Percentiles rank a stretch among this genome's conserved stretches.
These are phyloP conservation scores for Plasmodium fragile DNA, from an alignment of 169 alveolate species.

Conservation along the genomic window DNA sequence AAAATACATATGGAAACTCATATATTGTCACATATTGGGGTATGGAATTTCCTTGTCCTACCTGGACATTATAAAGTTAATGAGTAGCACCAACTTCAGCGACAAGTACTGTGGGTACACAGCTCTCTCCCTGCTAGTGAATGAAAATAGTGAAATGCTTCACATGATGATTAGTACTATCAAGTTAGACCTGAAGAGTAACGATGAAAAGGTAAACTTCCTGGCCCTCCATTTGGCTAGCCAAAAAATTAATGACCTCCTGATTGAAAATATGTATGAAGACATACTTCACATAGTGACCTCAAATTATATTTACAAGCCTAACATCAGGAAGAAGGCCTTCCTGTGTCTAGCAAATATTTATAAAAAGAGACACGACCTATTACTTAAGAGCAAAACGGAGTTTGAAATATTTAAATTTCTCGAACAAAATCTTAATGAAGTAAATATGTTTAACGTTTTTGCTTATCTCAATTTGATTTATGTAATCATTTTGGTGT, in stretches of 20 bases:
- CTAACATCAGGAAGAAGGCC: conserved; percentile 86
- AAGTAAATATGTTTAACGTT: conserved; percentile 45
- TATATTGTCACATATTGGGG: conserved; percentile 96
- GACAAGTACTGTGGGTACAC: conserved; percentile 97
- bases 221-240: conserved; percentile 89
- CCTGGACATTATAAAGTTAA: conserved; percentile 92
- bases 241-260: conserved; percentile 83
- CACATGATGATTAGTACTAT: conserved; percentile 81
- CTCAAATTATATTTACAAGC: conserved; percentile 75
- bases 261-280: conserved; percentile 84
- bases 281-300: conserved; percentile 82
- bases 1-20: conserved; percentile 95
- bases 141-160: conserved; percentile 86
- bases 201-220: conserved; percentile 81
- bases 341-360: conserved; percentile 85
- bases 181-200: conserved; percentile 77
- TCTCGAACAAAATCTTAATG: conserved; percentile 63
- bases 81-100: conserved; percentile 91
- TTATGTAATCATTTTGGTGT: conserved; percentile 42
- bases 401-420: conserved; percentile 77
- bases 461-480: conserved; percentile 49
- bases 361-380: conserved; percentile 71
- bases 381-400: conserved; percentile 70
- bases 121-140: conserved; percentile 92
- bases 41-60: conserved; percentile 96